Percentiles rank a stretch among this genome's conserved stretches.
These are phyloP conservation scores for Sporothrix globosa DNA, from an alignment of 2,329 filamentous ascomycete genomes.

Conservation along the genomic window DNA sequence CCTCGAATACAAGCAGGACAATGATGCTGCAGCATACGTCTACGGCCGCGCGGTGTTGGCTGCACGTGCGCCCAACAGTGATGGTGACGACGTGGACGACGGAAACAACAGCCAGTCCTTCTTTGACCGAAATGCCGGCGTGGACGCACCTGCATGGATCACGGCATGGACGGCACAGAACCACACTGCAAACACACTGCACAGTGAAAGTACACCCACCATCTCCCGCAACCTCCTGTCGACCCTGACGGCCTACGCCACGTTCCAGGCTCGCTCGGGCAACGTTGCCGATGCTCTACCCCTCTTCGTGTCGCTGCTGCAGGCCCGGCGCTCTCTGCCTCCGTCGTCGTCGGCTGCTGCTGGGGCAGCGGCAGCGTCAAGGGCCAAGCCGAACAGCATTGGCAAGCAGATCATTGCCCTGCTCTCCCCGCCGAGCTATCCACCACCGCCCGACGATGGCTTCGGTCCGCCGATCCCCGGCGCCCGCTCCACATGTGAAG, in stretches of 20 bases:
- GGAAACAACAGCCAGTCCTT: neutral
- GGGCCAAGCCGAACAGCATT: neutral
- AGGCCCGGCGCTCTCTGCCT: slow-evolving; percentile 69
- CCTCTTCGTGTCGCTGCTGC: slow-evolving; percentile 81
- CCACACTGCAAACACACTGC: slow-evolving; percentile 50
- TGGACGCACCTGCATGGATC: slow-evolving; percentile 28
- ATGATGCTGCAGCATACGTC: slow-evolving; percentile 31
- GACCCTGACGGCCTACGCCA: slow-evolving; percentile 75
- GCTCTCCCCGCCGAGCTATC: slow-evolving; percentile 54
- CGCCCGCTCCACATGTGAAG: slow-evolving; percentile 72
- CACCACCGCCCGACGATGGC: slow-evolving; percentile 70
- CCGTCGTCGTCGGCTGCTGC: slow-evolving; percentile 36
- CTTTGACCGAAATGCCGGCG: slow-evolving; percentile 21
- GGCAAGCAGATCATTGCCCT: slow-evolving; percentile 18
- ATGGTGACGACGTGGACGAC: neutral
- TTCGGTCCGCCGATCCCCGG: slow-evolving; percentile 67
- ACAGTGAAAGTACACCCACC: slow-evolving; percentile 37
- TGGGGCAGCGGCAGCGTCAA: neutral
- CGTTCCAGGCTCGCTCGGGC: slow-evolving; percentile 72
- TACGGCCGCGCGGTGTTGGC: slow-evolving; percentile 32
- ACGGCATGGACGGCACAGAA: slow-evolving; percentile 31
- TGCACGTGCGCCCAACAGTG: slow-evolving; percentile 1
- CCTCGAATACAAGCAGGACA: slow-evolving; percentile 71
- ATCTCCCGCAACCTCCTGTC: slow-evolving; percentile 72
- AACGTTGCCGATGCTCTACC: slow-evolving; percentile 73